These are phyloP conservation scores for Clonostachys rhizophaga DNA, from an alignment of 2,329 filamentous ascomycete species.

Conservation along the genomic window DNA sequence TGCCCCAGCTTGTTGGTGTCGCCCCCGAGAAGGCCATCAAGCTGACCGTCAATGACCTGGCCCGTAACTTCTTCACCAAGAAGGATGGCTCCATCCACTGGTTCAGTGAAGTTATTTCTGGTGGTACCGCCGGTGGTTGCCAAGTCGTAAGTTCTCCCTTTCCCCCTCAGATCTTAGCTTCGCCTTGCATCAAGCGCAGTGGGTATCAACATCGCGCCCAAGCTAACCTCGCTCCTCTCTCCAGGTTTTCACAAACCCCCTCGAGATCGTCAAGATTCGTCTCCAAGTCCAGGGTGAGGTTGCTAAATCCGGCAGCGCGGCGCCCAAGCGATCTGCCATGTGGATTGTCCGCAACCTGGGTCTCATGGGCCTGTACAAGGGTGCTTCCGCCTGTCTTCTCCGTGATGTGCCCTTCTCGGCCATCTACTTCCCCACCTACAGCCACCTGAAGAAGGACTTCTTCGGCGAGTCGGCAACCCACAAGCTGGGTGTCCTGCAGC, in stretches of 20 bases:
- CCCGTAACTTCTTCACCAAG: conserved; percentile 71
- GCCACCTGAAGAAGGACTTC: conserved; percentile 86
- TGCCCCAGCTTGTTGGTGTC: conserved; percentile 93
- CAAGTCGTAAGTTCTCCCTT: conserved; percentile 74
- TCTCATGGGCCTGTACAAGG: conserved; percentile 93
- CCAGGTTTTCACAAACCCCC: conserved; percentile 91
- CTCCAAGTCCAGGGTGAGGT: conserved; percentile 97
- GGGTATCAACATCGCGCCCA: background rate
- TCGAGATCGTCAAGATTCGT: conserved; percentile 99
- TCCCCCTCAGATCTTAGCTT: background rate
- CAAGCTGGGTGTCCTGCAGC: conserved; percentile 84
- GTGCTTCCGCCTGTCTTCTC: conserved; percentile 86
- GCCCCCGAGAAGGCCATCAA: conserved; percentile 99
- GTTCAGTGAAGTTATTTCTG: conserved; percentile 74
- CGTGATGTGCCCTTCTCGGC: conserved; percentile 97
- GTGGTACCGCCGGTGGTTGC: conserved; percentile 85
- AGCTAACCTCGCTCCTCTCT: background rate
- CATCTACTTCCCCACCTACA: conserved; percentile 98
- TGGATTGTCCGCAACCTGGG: conserved; percentile 97
- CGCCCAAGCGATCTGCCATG: conserved; percentile 86
- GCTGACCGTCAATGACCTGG: conserved; percentile 94
- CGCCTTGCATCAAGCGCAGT: background rate
- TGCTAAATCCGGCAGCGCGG: conserved; percentile 76
- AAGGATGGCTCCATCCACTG: conserved; percentile 71
- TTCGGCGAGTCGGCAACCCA: conserved; percentile 87